Base-by-base conservation (phyloP, 1,284 basidiomycete species). In the Puccinia hordei region DNA sequence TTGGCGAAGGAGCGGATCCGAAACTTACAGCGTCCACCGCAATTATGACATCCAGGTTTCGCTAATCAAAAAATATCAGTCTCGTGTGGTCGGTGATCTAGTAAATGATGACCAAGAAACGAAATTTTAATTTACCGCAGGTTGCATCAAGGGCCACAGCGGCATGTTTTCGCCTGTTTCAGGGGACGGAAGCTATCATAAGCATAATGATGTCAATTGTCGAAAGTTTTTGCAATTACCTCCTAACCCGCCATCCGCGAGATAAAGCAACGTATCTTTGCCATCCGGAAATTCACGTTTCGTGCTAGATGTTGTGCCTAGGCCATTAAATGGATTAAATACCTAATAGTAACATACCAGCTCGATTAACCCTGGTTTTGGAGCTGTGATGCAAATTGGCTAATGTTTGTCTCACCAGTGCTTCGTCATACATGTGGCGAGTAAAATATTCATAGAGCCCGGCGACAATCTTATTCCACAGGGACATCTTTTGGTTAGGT, bases 121-220 rank as follows among this genome's bases (percentile, higher is more conserved):
- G 30, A 30, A 49, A 68, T 22, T 2, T 35, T 13, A 24, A 69
- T 65, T 51, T 77, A 77, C 75, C 51, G 76, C 65, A 27, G 76
- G 76, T 72, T 79, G 76, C 35, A 79, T 72, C 12, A 79, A 38
- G 3, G 76, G 76, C 76, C 76, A 79, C 0, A 79, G 35, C 22
- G 76, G 66, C 76, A 79, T 79, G 65, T 79, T 79, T 79, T 79
- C 76, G 71, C 76, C 76, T 71, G 27, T 27, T 63, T 19, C 4
- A 22, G 4, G 38, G 38, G 38, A 41, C 38, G 38, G 12, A 41
- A 73, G 35, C n/a, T 38, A 12, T 55, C 27, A 12, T 53, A 57
- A 41, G 19, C n/a, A 46, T 46, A 3, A 65, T 17, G 2, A 44
- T 0, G 46, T 13, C 9, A 24, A 2, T 17, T 46, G 44, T 33